Evolutionary conservation across 1,139 yeast species (phyloP).

Genomic region (Geotrichum histeridarum): DNA sequence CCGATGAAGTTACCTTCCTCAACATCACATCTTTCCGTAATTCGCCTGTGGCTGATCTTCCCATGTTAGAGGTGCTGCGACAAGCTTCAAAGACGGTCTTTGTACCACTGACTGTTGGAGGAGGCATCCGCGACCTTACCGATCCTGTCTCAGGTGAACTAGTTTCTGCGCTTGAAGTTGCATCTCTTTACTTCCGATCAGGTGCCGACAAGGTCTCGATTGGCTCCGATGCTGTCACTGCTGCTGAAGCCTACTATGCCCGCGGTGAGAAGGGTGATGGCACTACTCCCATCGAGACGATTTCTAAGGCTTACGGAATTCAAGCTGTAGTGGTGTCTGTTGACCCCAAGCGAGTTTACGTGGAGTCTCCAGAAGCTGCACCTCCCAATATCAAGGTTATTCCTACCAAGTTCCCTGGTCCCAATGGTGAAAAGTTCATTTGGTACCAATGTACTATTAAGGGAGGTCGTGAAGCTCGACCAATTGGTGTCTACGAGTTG

Average conservation of each 20-base stretch:
- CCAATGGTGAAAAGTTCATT: constrained; percentile 78
- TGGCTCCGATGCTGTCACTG: constrained; percentile 92
- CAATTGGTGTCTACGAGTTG: constrained; percentile 84
- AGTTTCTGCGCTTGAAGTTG: constrained; percentile 84
- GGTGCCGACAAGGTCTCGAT: constrained; percentile 98
- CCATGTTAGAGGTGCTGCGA: constrained; percentile 85
- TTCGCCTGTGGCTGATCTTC: constrained; percentile 85
- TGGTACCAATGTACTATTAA: constrained; percentile 95
- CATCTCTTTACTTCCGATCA: constrained; percentile 81
- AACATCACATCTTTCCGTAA: constrained; percentile 93
- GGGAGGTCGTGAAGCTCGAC: constrained; percentile 90
- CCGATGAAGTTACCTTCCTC: constrained; percentile 91
- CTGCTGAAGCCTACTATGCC: constrained; percentile 75
- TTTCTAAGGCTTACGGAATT: constrained; percentile 83
- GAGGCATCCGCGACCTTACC: constrained; percentile 85
- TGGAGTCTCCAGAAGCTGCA: constrained; percentile 52
- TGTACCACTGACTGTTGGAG: constrained; percentile 96
- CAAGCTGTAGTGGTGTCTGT: constrained; percentile 97
- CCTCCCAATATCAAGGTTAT: constrained; percentile 51
- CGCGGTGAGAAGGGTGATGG: constrained; percentile 59
- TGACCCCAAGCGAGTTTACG: constrained; percentile 85
- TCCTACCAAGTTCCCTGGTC: constrained; percentile 54
- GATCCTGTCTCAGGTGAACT: constrained; percentile 69
- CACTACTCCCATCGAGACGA: constrained; percentile 80
- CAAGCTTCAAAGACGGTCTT: constrained; percentile 83